A percentile compares a stretch with the other conserved stretches of the same genome.
Conservation (phyloP, 2,329 filamentous ascomycete genomes). For the Paradendryphiella salina region DNA sequence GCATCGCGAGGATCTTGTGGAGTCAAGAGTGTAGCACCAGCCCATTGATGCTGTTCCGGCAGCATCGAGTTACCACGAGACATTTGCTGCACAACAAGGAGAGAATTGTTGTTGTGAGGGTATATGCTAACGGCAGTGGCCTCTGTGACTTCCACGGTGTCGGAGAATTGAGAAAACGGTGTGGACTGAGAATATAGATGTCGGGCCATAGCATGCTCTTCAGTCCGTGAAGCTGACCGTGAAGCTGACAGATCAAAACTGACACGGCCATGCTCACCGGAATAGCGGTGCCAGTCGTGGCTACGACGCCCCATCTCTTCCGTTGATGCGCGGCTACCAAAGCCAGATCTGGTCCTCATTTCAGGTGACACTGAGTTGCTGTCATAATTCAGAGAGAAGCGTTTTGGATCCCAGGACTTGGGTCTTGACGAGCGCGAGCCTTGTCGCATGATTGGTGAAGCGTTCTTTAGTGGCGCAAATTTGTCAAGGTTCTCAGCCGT, state of each 20-base stretch:
- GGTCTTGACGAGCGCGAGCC: constrained; percentile 33
- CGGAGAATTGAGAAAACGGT: constrained; percentile 53
- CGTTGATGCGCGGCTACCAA: constrained; percentile 30
- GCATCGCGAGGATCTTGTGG: constrained; percentile 23
- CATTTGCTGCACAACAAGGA: constrained; percentile 64
- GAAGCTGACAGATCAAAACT: constrained; percentile 46
- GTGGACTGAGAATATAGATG: constrained; percentile 56
- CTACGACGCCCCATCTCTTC: constrained; percentile 40
- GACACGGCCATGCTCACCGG: constrained; percentile 41
- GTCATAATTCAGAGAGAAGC: constrained; percentile 37
- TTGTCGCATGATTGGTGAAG: constrained; percentile 25
- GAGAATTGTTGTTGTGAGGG: constrained; percentile 65
- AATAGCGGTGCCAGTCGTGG: constrained; percentile 38
- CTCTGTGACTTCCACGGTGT: constrained; percentile 63
- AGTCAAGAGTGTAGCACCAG: constrained; percentile 19
- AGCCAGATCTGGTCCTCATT: constrained; percentile 22
- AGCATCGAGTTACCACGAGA: constrained; percentile 36
- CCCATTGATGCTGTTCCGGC: constrained; percentile 21
- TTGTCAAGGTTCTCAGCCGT: constrained; percentile 16
- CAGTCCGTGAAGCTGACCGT: constrained; percentile 45
- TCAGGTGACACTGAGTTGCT: constrained; percentile 37
- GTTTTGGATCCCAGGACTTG: constrained; percentile 35
- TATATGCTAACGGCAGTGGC: constrained; percentile 64
- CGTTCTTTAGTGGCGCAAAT: constrained; percentile 23
- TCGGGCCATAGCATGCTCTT: constrained; percentile 47